Percentiles rank a stretch among this genome's conserved stretches.
Evolutionary conservation across 163 green algal species (phyloP).

Genomic region (Scenedesmus sp.): DNA sequence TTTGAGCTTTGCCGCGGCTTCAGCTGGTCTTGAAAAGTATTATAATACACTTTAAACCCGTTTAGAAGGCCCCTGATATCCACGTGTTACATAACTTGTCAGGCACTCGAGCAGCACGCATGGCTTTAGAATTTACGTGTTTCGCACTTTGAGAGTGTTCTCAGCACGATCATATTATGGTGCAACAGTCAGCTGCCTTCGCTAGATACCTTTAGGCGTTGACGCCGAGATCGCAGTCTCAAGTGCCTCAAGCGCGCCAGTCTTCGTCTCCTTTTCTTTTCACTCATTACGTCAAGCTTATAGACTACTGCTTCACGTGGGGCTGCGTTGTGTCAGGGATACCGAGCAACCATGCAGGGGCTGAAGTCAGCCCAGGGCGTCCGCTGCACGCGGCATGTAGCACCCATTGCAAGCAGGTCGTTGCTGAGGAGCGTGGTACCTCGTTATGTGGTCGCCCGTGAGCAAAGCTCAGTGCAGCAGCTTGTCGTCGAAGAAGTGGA

Average conservation of each 20-base stretch:
- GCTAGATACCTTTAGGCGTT: background rate
- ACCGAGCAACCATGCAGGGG: background rate
- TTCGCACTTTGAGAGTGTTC: background rate
- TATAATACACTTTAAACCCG: background rate
- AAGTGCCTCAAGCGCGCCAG: background rate
- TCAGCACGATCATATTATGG: background rate
- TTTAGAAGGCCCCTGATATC: background rate
- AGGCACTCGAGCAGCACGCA: background rate
- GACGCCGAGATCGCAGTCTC: background rate
- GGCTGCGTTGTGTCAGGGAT: background rate
- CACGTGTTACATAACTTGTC: background rate
- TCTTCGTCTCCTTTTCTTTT: background rate
- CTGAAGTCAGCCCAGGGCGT: conserved; percentile 2
- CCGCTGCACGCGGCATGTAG: background rate
- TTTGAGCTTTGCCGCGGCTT: background rate
- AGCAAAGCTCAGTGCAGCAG: background rate
- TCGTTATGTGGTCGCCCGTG: background rate
- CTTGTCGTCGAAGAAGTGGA: background rate
- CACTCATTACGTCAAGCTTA: too few species aligned
- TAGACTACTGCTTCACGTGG: background rate
- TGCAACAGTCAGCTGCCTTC: background rate
- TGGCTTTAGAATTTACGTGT: background rate
- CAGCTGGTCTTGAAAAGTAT: background rate
- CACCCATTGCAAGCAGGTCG: background rate
- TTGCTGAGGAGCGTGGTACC: background rate